Base-by-base conservation (phyloP, 768 basidiomycete species). In the Gloeopeniophorella convolvens region DNA sequence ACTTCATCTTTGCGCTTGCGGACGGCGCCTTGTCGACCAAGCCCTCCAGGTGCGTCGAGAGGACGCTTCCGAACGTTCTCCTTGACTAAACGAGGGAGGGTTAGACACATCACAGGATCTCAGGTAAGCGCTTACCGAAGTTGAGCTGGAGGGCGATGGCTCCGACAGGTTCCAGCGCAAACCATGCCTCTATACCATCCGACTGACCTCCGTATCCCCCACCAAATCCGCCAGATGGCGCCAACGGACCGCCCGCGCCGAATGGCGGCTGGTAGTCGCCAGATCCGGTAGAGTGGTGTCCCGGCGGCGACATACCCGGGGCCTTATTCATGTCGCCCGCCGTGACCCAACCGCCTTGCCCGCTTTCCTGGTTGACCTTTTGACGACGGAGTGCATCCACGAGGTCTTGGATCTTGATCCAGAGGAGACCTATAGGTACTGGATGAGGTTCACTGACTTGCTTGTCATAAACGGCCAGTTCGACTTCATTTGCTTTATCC, bases 401-500 rank as follows among this genome's bases (percentile, higher is more conserved):
- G 20, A 99, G 73, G 66, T 99, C 96, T 56, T 79, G 89, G 57
- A 98, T 86, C 59, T 86, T 80, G 55, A 99, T 78, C 96, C 96
- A 99, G 21, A 97, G 72, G 59, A 98, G 75, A 24, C 95, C 96
- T 54, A 98, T 93, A 28, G 93, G 94, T 12, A 88, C 78, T 1
- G 90, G 83, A 58, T 91, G 79, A 12, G 72, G 71, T 54, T 92
- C 89, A 49, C 82, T 84, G 16, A 80, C 78, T 61, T 89, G 88
- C 59, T 91, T 91, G 68, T 99, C 96, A 61, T 92, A 93, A 27
- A 99, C 80, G 26, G 91, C 89, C 44, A 99, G 84, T 70, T 98
- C 96, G 42, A 97, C 88, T 73, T 99, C 96, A 64, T 95, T 97
- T 12, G 95, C 94, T 68, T 98, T 98, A 72, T 98, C 95, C 33